Conservation (phyloP, 495 filamentous ascomycete genomes). For the Neurospora sp. region DNA sequence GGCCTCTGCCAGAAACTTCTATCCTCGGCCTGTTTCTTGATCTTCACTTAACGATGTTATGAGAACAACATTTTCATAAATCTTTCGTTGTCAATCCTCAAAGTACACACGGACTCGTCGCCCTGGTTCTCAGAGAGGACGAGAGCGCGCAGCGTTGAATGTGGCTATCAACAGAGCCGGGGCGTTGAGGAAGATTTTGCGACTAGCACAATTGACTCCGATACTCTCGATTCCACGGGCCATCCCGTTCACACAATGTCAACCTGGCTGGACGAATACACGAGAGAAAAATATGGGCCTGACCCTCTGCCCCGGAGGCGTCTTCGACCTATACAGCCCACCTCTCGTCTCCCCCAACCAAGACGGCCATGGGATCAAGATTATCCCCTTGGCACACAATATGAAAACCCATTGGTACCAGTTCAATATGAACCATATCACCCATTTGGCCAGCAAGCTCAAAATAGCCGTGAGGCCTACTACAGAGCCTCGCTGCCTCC, state of each 20-base stretch:
- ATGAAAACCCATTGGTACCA: not conserved
- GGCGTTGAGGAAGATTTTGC: not conserved
- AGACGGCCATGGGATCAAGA: not conserved
- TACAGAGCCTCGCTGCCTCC: no score
- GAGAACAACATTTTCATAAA: no score
- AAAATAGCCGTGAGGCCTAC: no score
- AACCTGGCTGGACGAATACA: not conserved
- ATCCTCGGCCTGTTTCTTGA: not conserved
- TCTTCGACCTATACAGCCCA: not conserved
- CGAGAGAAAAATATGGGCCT: not conserved
- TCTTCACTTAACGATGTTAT: no score
- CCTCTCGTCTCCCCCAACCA: not conserved
- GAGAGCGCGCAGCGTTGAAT: not conserved
- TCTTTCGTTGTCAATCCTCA: not conserved
- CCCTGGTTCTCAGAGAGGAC: not conserved
- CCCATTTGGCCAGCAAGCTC: not conserved
- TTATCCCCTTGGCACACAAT: not conserved
- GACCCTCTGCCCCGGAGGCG: not conserved
- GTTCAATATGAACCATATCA: not conserved
- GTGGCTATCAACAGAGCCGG: not conserved
- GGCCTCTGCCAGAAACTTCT: not conserved
- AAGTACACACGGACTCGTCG: not conserved
- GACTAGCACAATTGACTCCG: not conserved
- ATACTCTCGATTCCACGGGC: not conserved
- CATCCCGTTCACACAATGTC: not conserved